These are phyloP conservation scores for Nicotiana attenuata DNA, from an alignment of 257 asterid species.

Conservation along the genomic window DNA sequence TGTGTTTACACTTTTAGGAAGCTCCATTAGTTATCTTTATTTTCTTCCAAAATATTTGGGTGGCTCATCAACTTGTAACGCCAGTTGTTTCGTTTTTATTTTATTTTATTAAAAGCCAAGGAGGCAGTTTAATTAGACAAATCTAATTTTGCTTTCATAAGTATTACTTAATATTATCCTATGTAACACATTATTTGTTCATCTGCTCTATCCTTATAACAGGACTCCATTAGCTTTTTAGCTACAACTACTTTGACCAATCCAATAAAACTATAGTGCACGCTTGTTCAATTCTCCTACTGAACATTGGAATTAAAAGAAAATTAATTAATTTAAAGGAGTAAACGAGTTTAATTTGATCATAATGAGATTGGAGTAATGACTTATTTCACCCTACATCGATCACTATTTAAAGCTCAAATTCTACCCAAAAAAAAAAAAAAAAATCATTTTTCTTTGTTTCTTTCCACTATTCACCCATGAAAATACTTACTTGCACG, in stretches of 20 bases:
- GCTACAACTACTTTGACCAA: constrained; percentile 12
- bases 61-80: neutral
- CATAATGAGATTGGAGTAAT: neutral
- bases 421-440: too few species aligned
- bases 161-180: neutral
- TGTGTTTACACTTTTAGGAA: neutral
- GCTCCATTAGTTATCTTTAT: neutral
- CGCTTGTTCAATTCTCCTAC: neutral
- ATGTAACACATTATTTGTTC: neutral
- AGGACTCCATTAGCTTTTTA: neutral
- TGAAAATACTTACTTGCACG: too few species aligned
- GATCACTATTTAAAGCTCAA: too few species aligned
- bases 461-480: too few species aligned
- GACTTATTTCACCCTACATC: too few species aligned
- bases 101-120: neutral
- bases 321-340: neutral
- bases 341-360: neutral
- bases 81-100: neutral
- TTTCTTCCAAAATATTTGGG: neutral
- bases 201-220: neutral
- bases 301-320: neutral
- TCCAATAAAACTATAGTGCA: neutral
- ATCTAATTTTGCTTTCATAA: neutral
- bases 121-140: too few species aligned
- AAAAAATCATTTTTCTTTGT: too few species aligned